Base-by-base conservation (phyloP, 2,329 filamentous ascomycete species). In the Aspergillus sclerotialis region DNA sequence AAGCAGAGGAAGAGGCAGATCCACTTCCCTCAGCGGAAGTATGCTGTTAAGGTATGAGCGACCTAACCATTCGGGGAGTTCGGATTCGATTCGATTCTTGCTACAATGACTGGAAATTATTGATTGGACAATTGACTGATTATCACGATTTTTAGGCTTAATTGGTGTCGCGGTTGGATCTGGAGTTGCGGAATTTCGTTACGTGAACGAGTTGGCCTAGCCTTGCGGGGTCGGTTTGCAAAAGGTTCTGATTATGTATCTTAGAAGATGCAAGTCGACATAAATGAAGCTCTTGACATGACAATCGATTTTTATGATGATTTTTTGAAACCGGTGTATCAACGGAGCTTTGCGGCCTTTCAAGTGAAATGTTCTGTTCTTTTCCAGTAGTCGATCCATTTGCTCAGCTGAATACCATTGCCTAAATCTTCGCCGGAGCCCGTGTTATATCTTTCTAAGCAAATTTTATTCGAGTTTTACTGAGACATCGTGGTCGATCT, bases 21-120 rank as follows among this genome's bases (percentile, higher is more conserved):
- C 56, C 90, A 98, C 77, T 98, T 98, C 80, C 92, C 92, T 55
- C 87, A 93, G 78, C 83, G 92, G 74, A 95, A 94, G 76, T 98
- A 83, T 73, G 92, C 92, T 70, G 85, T 98, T 71, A 98, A 96
- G 90, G 92, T 89, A 76, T 53, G 70, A 48, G n/a, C 21, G 30
- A 31, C 17, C 15, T 13, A 17, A n/a, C 26, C n/a, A 32, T 18
- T 23, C 34, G 37, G 33, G 33, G 34, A 38, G 32, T 36, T 13
- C 18, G n/a, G 28, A 19, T 21, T 32, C 31, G 35, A 33, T 30
- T 31, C 33, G 36, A 32, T 32, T 35, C 31, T 29, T 42, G 30
- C 36, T 21, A 39, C 27, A 28, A 30, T 39, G 33, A 28, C 24
- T 28, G 36, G 31, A 27, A 31, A 33, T 35, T 35, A 31, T 15